These are phyloP conservation scores for Sherardia arvensis DNA, from an alignment of 257 asterid species.

Conservation along the genomic window DNA sequence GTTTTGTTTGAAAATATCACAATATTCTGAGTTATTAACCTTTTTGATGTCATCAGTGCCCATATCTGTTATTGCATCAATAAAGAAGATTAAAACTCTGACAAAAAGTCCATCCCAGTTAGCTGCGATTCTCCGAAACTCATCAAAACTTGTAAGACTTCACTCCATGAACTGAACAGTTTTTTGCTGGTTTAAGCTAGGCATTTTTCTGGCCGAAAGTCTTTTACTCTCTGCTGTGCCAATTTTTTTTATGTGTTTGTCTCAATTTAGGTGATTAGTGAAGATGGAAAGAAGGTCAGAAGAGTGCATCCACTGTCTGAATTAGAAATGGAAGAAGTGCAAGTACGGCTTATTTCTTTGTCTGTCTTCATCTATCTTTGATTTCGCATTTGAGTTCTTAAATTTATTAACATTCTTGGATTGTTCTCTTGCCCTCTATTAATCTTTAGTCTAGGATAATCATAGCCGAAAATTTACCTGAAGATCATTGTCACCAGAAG, in stretches of 20 bases:
- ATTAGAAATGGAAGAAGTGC: slow-evolving; percentile 74
- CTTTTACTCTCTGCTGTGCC: neutral
- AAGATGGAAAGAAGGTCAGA: slow-evolving; percentile 75
- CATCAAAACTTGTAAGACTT: slow-evolving; percentile 55
- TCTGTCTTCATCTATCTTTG: neutral
- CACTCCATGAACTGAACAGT: neutral
- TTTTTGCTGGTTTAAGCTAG: neutral
- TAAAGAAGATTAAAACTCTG: slow-evolving; percentile 68
- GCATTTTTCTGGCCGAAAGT: neutral
- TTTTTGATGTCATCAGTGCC: slow-evolving; percentile 43
- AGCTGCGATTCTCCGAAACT: slow-evolving; percentile 51
- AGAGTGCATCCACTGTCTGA: slow-evolving; percentile 60
- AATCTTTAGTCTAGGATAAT: slow-evolving; percentile 60
- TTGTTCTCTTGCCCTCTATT: neutral
- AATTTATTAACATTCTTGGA: neutral
- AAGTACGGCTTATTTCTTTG: slow-evolving; percentile 36
- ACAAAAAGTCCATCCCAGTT: slow-evolving; percentile 49
- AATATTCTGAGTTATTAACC: neutral
- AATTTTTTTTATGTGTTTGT: slow-evolving; percentile 3
- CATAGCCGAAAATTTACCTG: slow-evolving; percentile 83
- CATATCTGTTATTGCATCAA: slow-evolving; percentile 68
- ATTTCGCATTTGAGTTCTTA: neutral
- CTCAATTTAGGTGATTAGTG: slow-evolving; percentile 56
- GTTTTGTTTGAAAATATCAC: neutral
- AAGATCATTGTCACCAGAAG: slow-evolving; percentile 90